Conservation (phyloP, 164 flowering plant genomes). For the Euptelea pleiosperma region DNA sequence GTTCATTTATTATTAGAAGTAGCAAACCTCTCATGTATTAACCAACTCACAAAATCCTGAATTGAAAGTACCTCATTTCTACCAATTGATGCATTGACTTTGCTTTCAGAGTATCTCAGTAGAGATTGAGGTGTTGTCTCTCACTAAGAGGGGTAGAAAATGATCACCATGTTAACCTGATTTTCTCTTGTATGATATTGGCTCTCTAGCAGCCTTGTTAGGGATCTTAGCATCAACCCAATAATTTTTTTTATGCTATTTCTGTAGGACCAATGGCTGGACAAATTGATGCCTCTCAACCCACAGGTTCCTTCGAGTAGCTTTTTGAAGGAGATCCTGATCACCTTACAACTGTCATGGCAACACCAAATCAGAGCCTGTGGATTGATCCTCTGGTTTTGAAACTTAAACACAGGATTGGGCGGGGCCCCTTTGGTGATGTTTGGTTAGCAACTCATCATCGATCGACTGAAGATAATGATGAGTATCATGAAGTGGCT, state of each 20-base stretch:
- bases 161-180: neutral
- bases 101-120: no score
- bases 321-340: slow-evolving; percentile 62
- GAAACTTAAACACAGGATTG: slow-evolving; percentile 79
- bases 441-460: slow-evolving; percentile 92
- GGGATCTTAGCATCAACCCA: neutral
- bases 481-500: slow-evolving; percentile 84
- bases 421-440: slow-evolving; percentile 85
- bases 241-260: neutral
- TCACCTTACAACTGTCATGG: slow-evolving; percentile 51
- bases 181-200: neutral
- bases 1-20: no score
- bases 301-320: slow-evolving; percentile 51
- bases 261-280: slow-evolving; percentile 50
- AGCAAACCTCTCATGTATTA: no score
- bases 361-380: slow-evolving; percentile 45
- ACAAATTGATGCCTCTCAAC: slow-evolving; percentile 32
- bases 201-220: neutral
- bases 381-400: slow-evolving; percentile 69
- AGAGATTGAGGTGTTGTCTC: no score
- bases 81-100: no score
- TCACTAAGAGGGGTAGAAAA: no score
- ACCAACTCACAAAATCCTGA: no score
- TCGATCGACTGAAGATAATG: slow-evolving; percentile 58
- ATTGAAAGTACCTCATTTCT: no score